phyloP scores from a whole-genome alignment of 768 basidiomycete species.

The Lactifluus rugatus region DNA sequence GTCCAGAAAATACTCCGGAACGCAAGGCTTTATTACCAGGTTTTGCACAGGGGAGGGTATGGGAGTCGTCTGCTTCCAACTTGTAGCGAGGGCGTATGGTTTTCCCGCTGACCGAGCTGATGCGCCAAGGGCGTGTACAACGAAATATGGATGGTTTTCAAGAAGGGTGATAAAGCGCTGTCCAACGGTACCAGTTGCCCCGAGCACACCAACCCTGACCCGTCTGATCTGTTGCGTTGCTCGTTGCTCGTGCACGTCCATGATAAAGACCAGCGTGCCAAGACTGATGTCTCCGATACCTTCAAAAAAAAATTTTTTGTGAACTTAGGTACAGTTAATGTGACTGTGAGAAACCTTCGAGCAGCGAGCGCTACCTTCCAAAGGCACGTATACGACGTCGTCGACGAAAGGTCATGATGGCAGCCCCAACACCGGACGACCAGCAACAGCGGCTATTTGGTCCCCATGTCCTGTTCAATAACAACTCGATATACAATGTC shows the following conservation, averaged over 20 bases:
- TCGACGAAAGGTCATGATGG: too few relatives aligned
- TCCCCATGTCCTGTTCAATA: constrained; percentile 59
- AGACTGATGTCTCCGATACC: too few relatives aligned
- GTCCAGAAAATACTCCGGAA: constrained; percentile 62
- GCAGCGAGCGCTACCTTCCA: too few relatives aligned
- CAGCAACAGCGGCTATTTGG: constrained; percentile 54
- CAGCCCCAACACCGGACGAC: constrained; percentile 26
- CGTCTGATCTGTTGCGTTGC: too few relatives aligned
- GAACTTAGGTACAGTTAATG: too few relatives aligned
- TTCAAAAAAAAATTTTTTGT: too few relatives aligned
- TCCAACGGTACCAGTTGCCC: constrained; percentile 91
- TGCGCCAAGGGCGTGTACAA: constrained; percentile 78
- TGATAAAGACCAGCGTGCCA: too few relatives aligned
- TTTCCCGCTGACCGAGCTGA: constrained; percentile 83
- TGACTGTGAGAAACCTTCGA: too few relatives aligned
- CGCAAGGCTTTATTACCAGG: constrained; percentile 67
- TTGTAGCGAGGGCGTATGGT: constrained; percentile 57
- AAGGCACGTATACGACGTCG: too few relatives aligned
- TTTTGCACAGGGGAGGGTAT: constrained; percentile 59
- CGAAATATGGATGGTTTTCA: constrained; percentile 82
- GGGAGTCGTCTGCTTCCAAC: constrained; percentile 80
- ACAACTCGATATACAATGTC: constrained; percentile 44
- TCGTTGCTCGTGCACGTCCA: not conserved
- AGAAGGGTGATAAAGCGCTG: constrained; percentile 92
- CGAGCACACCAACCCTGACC: constrained; percentile 70